Base-by-base conservation (phyloP, 2,329 filamentous ascomycete genomes). In the Diaporthe vaccinii region DNA sequence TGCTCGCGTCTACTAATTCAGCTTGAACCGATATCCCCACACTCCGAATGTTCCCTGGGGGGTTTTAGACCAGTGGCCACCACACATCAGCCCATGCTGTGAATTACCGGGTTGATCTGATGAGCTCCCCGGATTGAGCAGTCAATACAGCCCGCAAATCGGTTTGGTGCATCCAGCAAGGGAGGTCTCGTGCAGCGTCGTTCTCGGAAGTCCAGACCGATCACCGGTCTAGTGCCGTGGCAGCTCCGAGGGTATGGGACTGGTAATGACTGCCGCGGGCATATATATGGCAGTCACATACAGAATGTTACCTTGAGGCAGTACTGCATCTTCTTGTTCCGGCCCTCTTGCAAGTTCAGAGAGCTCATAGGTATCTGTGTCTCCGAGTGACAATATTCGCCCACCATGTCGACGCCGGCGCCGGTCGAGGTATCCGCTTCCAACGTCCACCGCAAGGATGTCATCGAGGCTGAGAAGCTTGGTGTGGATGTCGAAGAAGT, bases 401-500 rank as follows among this genome's bases (percentile, higher is more conserved):
- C 61, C 74, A 76, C 17, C 61, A 79, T 53, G 74, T 72, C 61
- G 72, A 77, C 61, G 61, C 25, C 72, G n/a, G 46, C 41, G 3
- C 41, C 57, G 36, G 69, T 76, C 31, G 61, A 76, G 8, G 67
- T 73, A 28, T n/a, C 8, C n/a, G 57, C 59, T 20, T 73, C 72
- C 34, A 78, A 79, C 58, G 67, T 80, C 70, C 77, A 78, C 72
- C 78, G 78, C 65, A 79, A 81, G 67, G 78, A 81, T 74, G 77
- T 81, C 55, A 79, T 78, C 28, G 80, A 83, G 70, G 80, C 80
- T 36, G 80, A 83, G 25, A 81, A 82, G 76, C 77, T 79, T 34
- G 81, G 81, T 25, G 78, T 81, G 70, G 81, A 85, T 74, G 80
- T 86, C 6, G 86, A 88, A 72, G 86, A 88, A 77, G 81, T 87